These are phyloP conservation scores for Nicotiana rustica DNA, from an alignment of 305 asterid genomes.

Conservation along the genomic window DNA sequence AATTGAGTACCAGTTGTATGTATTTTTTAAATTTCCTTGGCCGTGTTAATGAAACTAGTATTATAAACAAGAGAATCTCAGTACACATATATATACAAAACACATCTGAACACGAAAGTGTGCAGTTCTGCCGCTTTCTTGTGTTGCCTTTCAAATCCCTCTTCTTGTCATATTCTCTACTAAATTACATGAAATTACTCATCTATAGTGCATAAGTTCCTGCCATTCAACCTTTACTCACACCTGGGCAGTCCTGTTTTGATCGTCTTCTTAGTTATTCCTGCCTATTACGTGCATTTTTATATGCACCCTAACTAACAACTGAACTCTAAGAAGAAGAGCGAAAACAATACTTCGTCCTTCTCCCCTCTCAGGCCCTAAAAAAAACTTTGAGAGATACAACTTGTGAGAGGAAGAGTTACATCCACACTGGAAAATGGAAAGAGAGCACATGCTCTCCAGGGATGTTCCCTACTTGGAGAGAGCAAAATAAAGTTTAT, in stretches of 20 bases:
- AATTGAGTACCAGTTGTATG: not conserved
- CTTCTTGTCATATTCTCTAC: not conserved
- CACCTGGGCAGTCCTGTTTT: slow-evolving; percentile 9
- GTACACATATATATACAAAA: not conserved
- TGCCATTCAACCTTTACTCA: not conserved
- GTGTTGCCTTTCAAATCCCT: not conserved
- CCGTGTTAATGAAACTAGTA: not conserved
- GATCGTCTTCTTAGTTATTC: not conserved
- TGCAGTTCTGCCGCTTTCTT: not conserved
- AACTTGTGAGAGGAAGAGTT: not conserved
- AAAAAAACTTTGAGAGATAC: not conserved
- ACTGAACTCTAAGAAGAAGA: not conserved
- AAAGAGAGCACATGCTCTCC: not conserved
- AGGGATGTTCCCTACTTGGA: not conserved
- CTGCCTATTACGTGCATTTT: not conserved
- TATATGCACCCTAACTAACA: not conserved
- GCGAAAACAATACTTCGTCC: not conserved
- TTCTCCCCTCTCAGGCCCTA: slow-evolving; percentile 13
- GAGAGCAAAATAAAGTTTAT: not conserved
- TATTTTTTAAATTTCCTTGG: not conserved
- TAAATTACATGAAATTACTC: not conserved
- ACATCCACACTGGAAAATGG: not conserved
- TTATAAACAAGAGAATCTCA: not conserved
- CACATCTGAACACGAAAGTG: not conserved
- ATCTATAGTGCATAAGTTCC: not conserved